Base-by-base conservation (phyloP, 176 grass and related monocot genomes). In the maize (Zea mays) region DNA sequence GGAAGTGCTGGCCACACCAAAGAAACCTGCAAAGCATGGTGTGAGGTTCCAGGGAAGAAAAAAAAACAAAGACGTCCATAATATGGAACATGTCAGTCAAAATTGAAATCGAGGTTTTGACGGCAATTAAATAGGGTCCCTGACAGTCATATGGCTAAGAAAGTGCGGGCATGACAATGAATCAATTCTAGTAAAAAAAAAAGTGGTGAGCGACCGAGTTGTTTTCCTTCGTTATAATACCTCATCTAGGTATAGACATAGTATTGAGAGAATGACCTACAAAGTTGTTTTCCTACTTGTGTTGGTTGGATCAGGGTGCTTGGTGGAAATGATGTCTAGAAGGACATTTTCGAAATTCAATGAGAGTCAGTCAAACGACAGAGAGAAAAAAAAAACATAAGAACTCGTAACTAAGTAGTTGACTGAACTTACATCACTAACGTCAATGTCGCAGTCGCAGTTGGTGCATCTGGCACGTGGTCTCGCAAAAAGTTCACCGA, bases 1-100 rank as follows among this genome's bases (percentile, higher is more conserved):
- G 90, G 92, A 15, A 95, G 81, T 72, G 73, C 82, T 27, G 86
- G 81, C 90, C 92, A 95, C 68, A 79, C 65, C 35, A 85, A 69
- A 48, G 76, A 73, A 86, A 93, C 90, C 96, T 99, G 75, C n/a
- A 81, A 69, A 67, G 9, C 46, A 62, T 44, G 14, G 34, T 20
- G 8, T 51, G 33, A 45, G 74, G 7, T 80, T 5, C n/a, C 38
- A 39, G 5, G 38, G 38, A 27, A 39, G 7, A 19, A 17, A 15
- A 33, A 5, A 65, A 42, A n/a, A 13, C 38, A 17, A 52, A 65
- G 35, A 49, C 15, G 1, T 39, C 3, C 8, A 17, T 2, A 45
- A 47, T 48, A 1, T 38, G 41, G 58, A 15, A 68, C 4, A 46
- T 58, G 15, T 56, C 48, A 14, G 42, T 56, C 38, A 36, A 74